Conservation (phyloP, 176 grass and related monocot species). For the Bolboschoenus planiculmis region DNA sequence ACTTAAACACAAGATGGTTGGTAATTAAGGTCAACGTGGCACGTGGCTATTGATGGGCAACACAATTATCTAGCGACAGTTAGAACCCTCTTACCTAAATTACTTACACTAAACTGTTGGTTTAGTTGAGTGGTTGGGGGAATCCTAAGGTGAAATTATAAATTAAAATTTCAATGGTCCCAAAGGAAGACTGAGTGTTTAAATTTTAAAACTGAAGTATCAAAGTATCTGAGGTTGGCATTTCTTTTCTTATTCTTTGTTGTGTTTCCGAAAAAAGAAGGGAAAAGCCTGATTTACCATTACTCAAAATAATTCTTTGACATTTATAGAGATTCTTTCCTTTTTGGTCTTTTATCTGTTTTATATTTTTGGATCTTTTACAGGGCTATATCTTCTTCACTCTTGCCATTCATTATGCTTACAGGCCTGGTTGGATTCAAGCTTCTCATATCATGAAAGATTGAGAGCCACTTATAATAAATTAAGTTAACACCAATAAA, state of each 20-base stretch:
- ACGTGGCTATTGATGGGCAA: neutral
- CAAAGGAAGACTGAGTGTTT: neutral
- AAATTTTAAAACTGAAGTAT: neutral
- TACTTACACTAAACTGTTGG: neutral
- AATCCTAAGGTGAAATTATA: neutral
- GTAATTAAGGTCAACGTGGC: neutral
- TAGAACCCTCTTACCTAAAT: neutral
- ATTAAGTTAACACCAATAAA: neutral
- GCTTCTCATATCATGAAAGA: neutral
- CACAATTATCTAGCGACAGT: neutral
- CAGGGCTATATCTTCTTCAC: neutral
- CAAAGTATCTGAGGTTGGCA: neutral
- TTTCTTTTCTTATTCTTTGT: neutral
- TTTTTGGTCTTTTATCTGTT: neutral
- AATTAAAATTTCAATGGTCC: neutral
- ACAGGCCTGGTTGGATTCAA: neutral
- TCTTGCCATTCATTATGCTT: neutral
- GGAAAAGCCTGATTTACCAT: neutral
- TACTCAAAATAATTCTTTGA: neutral
- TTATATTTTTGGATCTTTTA: neutral
- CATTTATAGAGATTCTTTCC: neutral
- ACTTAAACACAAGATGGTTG: neutral
- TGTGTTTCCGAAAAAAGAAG: neutral
- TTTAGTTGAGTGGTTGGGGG: neutral
- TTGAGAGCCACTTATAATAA: neutral